A percentile compares a stretch with the other conserved stretches of the same genome.
Conservation (phyloP, 805 yeast genomes). For the Candida insectalens region DNA sequence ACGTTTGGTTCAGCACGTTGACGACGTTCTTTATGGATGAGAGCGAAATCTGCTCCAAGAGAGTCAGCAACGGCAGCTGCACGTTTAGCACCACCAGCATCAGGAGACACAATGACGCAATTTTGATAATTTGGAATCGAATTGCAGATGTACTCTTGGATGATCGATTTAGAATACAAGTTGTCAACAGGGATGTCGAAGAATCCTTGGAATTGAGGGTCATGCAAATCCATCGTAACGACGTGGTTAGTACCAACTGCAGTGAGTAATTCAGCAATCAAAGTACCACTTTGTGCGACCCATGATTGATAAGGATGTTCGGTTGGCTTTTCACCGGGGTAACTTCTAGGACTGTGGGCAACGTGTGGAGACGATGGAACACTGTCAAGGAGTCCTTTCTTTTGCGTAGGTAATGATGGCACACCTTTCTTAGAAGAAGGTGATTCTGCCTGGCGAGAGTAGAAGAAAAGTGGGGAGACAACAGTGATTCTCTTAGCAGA, state of each 20-base stretch:
- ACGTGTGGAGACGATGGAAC: slow-evolving; percentile 37
- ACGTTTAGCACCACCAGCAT: slow-evolving; percentile 98
- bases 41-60: slow-evolving; percentile 79
- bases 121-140: slow-evolving; percentile 71
- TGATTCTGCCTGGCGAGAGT: slow-evolving; percentile 91
- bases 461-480: slow-evolving; percentile 88
- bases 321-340: background rate
- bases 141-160: slow-evolving; percentile 75
- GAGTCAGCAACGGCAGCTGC: slow-evolving; percentile 93
- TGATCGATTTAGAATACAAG: slow-evolving; percentile 76
- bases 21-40: slow-evolving; percentile 90
- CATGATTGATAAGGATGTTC: slow-evolving; percentile 58
- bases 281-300: slow-evolving; percentile 93
- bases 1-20: slow-evolving; percentile 24
- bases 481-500: slow-evolving; percentile 85
- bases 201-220: slow-evolving; percentile 96
- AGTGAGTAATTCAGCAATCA: slow-evolving; percentile 78
- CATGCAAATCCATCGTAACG: slow-evolving; percentile 96
- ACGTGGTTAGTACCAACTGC: slow-evolving; percentile 95
- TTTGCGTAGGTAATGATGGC: slow-evolving; percentile 35
- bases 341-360: background rate
- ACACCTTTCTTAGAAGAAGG: slow-evolving; percentile 76
- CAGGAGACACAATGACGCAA: slow-evolving; percentile 92
- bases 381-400: slow-evolving; percentile 24
- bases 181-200: slow-evolving; percentile 96